These are phyloP conservation scores for Dactylellina haptotyla DNA, from an alignment of 2,329 filamentous ascomycete species.

Conservation along the genomic window DNA sequence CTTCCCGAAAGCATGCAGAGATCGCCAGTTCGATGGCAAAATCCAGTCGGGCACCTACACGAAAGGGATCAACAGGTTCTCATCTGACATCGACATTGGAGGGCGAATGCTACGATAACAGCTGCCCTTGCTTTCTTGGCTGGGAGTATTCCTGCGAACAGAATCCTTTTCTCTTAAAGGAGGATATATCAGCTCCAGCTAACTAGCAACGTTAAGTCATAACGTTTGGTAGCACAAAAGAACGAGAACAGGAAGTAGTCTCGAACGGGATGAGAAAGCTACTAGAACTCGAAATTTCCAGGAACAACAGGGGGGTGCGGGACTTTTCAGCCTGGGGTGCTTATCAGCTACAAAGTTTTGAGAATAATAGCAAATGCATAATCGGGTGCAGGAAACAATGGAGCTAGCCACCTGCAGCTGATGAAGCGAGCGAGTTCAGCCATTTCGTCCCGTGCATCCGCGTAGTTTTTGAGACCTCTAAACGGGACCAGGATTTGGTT, in stretches of 20 bases:
- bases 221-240: not conserved
- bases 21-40: conserved; percentile 22
- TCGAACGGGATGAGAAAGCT: too few species aligned
- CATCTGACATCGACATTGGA: conserved; percentile 21
- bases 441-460: conserved; percentile 53
- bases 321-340: conserved; percentile 17
- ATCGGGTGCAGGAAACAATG: conserved; percentile 7
- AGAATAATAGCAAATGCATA: conserved; percentile 1
- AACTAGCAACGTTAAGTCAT: not conserved
- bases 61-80: not conserved
- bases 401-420: conserved; percentile 6
- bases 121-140: conserved; percentile 1
- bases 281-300: too few species aligned
- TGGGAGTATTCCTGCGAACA: too few species aligned
- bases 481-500: conserved; percentile 2
- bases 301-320: conserved; percentile 8
- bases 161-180: too few species aligned
- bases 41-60: too few species aligned
- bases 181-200: too few species aligned
- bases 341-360: conserved; percentile 21
- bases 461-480: conserved; percentile 13
- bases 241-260: too few species aligned
- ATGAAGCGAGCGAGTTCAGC: conserved; percentile 46
- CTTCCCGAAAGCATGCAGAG: conserved; percentile 29
- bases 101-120: conserved; percentile 31